A percentile compares a stretch with the other conserved stretches of the same genome.
These are phyloP conservation scores for Murraya koenigii DNA, from an alignment of 345 rosid species.

Conservation along the genomic window DNA sequence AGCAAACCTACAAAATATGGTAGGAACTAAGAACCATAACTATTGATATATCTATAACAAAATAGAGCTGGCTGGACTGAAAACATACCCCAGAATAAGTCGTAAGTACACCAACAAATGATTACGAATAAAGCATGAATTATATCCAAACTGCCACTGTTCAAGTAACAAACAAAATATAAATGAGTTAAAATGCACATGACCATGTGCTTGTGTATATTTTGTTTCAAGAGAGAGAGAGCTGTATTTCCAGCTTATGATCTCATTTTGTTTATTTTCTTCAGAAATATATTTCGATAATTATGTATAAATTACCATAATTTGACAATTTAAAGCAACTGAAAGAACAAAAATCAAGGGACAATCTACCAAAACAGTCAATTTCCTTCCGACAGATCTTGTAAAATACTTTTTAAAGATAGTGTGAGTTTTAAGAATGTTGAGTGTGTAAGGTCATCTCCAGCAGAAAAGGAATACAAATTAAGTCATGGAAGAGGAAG, in stretches of 20 bases:
- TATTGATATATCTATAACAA: slow-evolving; percentile 2
- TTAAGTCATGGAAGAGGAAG: slow-evolving; percentile 29
- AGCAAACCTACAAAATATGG: slow-evolving; percentile 51
- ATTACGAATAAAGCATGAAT: slow-evolving; percentile 78
- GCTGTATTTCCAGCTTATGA: not conserved
- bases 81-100: slow-evolving; percentile 73
- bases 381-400: not conserved
- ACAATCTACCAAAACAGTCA: not conserved
- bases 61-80: not conserved
- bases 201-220: not conserved
- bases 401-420: not conserved
- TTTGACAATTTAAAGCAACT: not conserved
- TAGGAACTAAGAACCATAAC: not conserved
- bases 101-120: slow-evolving; percentile 74
- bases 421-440: not conserved
- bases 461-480: slow-evolving; percentile 7
- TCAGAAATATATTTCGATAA: not conserved
- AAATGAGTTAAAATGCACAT: slow-evolving; percentile 9
- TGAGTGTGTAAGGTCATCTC: not conserved
- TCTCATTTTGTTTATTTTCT: not conserved
- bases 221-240: not conserved
- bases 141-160: slow-evolving; percentile 98
- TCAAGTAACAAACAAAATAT: slow-evolving; percentile 19
- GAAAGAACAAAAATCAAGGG: not conserved
- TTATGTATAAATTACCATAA: not conserved